These are phyloP conservation scores for Xylaria grammica DNA, from an alignment of 495 filamentous ascomycete genomes.

Conservation along the genomic window DNA sequence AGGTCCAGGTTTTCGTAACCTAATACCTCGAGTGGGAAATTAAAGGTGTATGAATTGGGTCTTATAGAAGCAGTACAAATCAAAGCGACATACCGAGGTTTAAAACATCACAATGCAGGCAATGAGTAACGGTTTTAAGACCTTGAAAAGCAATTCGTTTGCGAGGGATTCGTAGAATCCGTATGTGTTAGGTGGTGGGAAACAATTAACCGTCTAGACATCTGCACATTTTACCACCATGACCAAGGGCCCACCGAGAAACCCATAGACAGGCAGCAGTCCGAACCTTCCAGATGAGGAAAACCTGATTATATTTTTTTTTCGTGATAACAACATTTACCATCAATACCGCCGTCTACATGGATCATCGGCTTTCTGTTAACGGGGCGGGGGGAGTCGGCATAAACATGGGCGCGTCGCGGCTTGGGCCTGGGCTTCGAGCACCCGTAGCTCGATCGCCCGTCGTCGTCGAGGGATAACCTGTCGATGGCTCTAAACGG, in stretches of 20 bases:
- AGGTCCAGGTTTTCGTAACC: too few relatives aligned
- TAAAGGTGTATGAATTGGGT: too few relatives aligned
- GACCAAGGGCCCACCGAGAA: conserved; percentile 18
- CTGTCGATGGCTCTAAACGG: conserved; percentile 34
- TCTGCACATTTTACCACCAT: conserved; percentile 33
- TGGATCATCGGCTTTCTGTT: conserved; percentile 19
- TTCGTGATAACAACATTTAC: conserved; percentile 39
- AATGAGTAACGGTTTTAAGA: conserved; percentile 12
- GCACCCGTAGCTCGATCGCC: conserved; percentile 11
- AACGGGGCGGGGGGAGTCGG: conserved; percentile 24
- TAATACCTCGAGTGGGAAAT: too few relatives aligned
- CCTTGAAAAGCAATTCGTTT: conserved; percentile 15
- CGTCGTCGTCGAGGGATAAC: conserved; percentile 17
- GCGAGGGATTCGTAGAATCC: conserved; percentile 33
- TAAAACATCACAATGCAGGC: background rate
- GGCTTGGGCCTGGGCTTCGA: conserved; percentile 14
- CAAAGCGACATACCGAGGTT: too few relatives aligned
- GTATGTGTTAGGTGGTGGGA: conserved; percentile 36
- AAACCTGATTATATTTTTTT: conserved; percentile 46
- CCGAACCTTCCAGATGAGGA: conserved; percentile 40
- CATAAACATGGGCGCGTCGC: conserved; percentile 16
- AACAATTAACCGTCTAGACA: conserved; percentile 46
- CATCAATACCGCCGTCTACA: conserved; percentile 29
- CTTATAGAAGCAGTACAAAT: too few relatives aligned
- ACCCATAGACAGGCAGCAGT: conserved; percentile 25